Base-by-base conservation (phyloP, 169 alveolate species). In the Eimeria tenella region DNA sequence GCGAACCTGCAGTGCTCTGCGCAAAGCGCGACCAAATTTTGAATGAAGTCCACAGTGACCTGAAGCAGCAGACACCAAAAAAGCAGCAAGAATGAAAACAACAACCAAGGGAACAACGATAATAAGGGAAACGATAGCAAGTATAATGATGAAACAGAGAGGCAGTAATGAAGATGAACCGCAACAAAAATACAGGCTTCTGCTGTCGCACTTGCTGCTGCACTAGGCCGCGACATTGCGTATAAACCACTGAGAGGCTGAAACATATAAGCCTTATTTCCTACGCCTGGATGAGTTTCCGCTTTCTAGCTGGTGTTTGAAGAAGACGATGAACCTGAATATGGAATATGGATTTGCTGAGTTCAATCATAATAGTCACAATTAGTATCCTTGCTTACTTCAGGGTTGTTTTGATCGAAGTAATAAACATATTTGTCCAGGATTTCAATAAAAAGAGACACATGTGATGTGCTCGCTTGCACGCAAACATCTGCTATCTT, bases 381-480 rank as follows among this genome's bases (percentile, higher is more conserved):
- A 2, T 31, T 31, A 2, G 42, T 31, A 60, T 19, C 6, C 42
- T 17, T 13, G 8, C 68, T 81, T 13, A 95, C 93, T 94, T 87
- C 95, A 31, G 91, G 95, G 79, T 84, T 94, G 13, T 95, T 94
- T 49, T 95, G 95, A 25, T 96, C 96, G 74, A 73, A 71, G 94
- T 90, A 96, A 86, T 93, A 96, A 90, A 96, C 90, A 75, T 96
- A 96, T 52, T 95, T 93, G 89, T 96, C 97, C 17, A 96, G 91
- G 53, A 95, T 95, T 8, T 96, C 97, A 63, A 95, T 86, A 68
- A 96, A 96, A 53, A 95, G 86, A 11, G 79, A 77, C 9, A 95
- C 94, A 21, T 83, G 88, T 11, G 95, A 9, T n/a, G 86, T 79
- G 70, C 93, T 68, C 71, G 91, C 68, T 42, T 81, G 91, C 42